phyloP scores from a whole-genome alignment of 2,329 filamentous ascomycete genomes.

The Diaporthe nobilis region DNA sequence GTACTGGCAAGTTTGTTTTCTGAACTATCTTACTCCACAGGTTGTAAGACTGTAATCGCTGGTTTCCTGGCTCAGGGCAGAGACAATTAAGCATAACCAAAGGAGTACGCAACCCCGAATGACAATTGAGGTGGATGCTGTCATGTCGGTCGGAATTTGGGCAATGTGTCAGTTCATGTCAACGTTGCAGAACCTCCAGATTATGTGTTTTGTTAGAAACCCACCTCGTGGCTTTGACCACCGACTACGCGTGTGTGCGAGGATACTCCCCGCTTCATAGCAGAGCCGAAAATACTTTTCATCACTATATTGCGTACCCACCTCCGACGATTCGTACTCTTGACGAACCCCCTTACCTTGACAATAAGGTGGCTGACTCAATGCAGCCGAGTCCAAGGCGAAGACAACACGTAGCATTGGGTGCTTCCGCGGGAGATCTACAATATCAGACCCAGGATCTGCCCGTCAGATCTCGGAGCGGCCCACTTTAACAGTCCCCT shows the following conservation, averaged over 20 bases:
- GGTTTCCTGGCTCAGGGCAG: not conserved
- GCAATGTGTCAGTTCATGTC: not conserved
- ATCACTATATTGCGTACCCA: not conserved
- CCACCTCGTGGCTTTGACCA: conserved; percentile 1
- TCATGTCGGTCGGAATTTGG: not conserved
- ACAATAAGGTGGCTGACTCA: not conserved
- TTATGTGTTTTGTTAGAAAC: not conserved
- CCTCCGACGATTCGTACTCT: not conserved
- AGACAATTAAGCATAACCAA: not conserved
- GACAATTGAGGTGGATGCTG: not conserved
- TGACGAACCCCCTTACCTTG: not conserved
- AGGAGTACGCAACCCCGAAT: not conserved
- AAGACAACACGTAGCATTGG: not conserved
- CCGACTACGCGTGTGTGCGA: not conserved
- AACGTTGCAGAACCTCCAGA: not conserved
- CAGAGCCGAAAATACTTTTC: conserved; percentile 1
- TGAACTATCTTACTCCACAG: not conserved
- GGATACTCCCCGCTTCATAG: not conserved
- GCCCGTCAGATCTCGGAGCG: conserved; percentile 10
- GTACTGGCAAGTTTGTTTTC: too few relatives aligned
- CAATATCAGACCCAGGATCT: conserved; percentile 11
- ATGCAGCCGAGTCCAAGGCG: not conserved
- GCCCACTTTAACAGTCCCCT: not conserved
- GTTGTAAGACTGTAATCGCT: not conserved
- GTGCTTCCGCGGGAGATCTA: not conserved